phyloP scores from a whole-genome alignment of 371 early-diverging fungal genomes.

The Entomophthora muscae region DNA sequence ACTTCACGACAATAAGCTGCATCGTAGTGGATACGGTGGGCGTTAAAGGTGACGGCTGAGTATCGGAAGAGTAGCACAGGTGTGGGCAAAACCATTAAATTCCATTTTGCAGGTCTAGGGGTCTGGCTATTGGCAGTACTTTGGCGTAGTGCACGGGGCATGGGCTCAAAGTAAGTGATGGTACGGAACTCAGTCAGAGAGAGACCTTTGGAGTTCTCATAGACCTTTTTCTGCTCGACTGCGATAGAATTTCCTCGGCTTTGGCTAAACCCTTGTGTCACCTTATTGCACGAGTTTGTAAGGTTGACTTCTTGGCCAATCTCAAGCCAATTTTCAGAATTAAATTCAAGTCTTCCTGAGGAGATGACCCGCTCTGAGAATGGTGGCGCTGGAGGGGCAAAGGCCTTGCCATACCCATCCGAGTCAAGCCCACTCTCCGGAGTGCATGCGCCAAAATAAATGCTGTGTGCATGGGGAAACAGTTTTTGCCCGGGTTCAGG shows the following conservation, averaged over 20 bases:
- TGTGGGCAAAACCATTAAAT: slow-evolving; percentile 16
- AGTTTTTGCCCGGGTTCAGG: neutral
- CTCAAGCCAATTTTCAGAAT: neutral
- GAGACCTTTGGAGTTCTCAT: neutral
- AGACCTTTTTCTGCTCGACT: neutral
- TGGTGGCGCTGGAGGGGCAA: neutral
- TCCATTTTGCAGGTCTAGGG: neutral
- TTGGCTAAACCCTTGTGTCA: neutral
- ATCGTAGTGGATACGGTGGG: slow-evolving; percentile 72
- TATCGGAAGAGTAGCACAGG: slow-evolving; percentile 61
- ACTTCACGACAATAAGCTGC: slow-evolving; percentile 36
- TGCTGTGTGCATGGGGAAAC: neutral
- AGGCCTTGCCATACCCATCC: neutral
- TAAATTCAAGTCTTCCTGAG: neutral
- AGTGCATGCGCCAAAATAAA: neutral
- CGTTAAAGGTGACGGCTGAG: slow-evolving; percentile 71
- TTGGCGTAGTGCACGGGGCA: neutral
- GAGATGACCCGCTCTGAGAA: neutral
- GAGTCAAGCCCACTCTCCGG: neutral
- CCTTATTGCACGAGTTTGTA: neutral
- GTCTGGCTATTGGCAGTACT: neutral
- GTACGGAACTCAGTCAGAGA: neutral
- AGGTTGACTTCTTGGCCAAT: neutral
- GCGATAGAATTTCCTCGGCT: neutral
- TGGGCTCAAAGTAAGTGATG: neutral